Conservation (phyloP, 306 rosid genomes). For the Albizia julibrissin region DNA sequence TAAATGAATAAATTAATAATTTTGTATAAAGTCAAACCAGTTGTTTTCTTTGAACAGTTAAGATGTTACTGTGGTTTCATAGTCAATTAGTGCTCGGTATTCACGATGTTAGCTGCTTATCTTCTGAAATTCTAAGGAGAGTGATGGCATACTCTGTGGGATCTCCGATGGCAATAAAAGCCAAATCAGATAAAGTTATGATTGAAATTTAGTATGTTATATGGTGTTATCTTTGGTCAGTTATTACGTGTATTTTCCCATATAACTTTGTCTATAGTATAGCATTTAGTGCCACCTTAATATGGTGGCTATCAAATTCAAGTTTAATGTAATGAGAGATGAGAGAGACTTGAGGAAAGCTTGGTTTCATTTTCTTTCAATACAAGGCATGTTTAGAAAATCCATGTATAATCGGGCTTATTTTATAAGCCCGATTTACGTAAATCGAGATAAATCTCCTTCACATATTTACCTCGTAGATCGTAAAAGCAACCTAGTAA, state of each 20-base stretch:
- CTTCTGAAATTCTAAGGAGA: not conserved
- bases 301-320: not conserved
- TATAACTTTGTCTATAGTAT: not conserved
- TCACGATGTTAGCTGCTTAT: not conserved
- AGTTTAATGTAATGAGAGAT: not conserved
- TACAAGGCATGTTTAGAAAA: not conserved
- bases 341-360: not conserved
- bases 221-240: not conserved
- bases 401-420: too few species aligned
- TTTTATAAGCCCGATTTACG: too few species aligned
- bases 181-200: slow-evolving; percentile 13
- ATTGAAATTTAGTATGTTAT: not conserved
- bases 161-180: slow-evolving; percentile 35
- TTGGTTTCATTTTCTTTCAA: not conserved
- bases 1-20: not conserved
- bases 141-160: slow-evolving; percentile 24
- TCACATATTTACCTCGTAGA: too few species aligned
- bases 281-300: not conserved
- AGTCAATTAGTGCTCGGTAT: slow-evolving; percentile 10
- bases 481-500: too few species aligned
- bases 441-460: too few species aligned
- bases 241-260: not conserved
- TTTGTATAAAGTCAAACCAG: slow-evolving; percentile 8
- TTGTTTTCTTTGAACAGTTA: slow-evolving; percentile 19
- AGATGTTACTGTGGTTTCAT: slow-evolving; percentile 4